Evolutionary conservation across 108 stramenopile genomes (phyloP), one percentile per base, ranked within the genome.

Genomic region (Parietichytrium sp.): DNA sequence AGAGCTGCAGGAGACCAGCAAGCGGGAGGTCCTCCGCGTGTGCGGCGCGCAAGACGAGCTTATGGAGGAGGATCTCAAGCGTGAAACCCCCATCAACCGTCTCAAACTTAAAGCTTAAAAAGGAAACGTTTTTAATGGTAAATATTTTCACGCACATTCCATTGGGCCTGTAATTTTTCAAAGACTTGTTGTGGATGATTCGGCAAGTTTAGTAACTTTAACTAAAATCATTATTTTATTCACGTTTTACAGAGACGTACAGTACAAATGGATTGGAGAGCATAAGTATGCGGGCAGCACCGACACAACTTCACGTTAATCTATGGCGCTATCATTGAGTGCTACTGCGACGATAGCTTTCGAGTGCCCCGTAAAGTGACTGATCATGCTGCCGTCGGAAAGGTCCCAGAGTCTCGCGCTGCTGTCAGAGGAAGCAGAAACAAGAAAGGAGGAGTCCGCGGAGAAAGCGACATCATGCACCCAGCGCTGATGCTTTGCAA

Each of bases 381-480:
- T 83, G 27, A 98, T 93, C 27, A 95, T 93, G 13, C 92, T 92
- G 20, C 96, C 97, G 23, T 87, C 92, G 36, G 93, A 84, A 42
- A 99, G 84, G 89, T 97, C 96, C 96, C 96, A 99, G 33, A 99
- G 88, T 42, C 94, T 80, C 3, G 97, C 94, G 8, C 91, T 89
- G 10, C 93, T 83, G 80, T 99, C 98, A 48, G 94, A 94, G 38
- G 93, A 93, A 1, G 98, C 96, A 3, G 95, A 96, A 15, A 97
- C 95, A 20, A 99, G 83, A 85, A 97, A 99, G 54, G 88, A 90
- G 7, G 94, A 95, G 85, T 99, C 98, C 18, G 97, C 98, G 51
- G 92, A 93, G 87, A 97, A 99, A 18, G 90, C 96, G 16, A 95
- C 95, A 84, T 98, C 96, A 94, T 96, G 96, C 7, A 98, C 97